These are phyloP conservation scores for Zopfia rhizophila DNA, from an alignment of 2,329 filamentous ascomycete genomes.

Conservation along the genomic window DNA sequence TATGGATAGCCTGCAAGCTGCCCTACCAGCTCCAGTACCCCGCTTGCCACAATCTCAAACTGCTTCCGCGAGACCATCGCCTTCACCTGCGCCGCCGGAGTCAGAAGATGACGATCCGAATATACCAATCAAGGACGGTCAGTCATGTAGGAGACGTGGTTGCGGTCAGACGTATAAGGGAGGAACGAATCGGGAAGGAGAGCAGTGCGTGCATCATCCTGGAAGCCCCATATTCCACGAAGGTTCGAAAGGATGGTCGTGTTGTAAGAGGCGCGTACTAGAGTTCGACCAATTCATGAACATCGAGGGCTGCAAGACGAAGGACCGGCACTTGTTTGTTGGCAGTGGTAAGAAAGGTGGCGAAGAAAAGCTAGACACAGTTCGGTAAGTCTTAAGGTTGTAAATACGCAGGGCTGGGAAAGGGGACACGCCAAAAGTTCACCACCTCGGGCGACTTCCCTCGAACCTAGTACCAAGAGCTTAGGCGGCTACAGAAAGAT, in stretches of 20 bases:
- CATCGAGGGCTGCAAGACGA: conserved; percentile 89
- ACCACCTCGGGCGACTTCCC: no score
- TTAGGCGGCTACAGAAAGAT: no score
- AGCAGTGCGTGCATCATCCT: conserved; percentile 88
- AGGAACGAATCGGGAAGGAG: conserved; percentile 62
- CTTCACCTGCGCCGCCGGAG: conserved; percentile 50
- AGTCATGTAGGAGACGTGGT: conserved; percentile 79
- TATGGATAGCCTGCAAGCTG: conserved; percentile 42
- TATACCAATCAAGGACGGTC: conserved; percentile 76
- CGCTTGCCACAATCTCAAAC: conserved; percentile 45
- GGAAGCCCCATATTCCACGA: conserved; percentile 95
- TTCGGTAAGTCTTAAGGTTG: conserved; percentile 66
- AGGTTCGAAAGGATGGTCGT: conserved; percentile 96
- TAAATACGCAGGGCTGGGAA: not conserved
- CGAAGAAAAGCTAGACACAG: conserved; percentile 81
- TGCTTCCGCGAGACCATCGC: conserved; percentile 30
- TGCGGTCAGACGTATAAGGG: conserved; percentile 75
- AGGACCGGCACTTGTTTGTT: conserved; percentile 84
- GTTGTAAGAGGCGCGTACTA: conserved; percentile 92
- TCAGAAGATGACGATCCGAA: conserved; percentile 88
- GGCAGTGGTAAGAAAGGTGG: conserved; percentile 73
- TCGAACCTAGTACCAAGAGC: no score
- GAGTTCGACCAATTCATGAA: conserved; percentile 99
- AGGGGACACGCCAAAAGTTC: no score
- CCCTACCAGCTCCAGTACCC: conserved; percentile 44